Conservation (phyloP, 805 yeast species). For the Suhomyces tanzawaensis region DNA sequence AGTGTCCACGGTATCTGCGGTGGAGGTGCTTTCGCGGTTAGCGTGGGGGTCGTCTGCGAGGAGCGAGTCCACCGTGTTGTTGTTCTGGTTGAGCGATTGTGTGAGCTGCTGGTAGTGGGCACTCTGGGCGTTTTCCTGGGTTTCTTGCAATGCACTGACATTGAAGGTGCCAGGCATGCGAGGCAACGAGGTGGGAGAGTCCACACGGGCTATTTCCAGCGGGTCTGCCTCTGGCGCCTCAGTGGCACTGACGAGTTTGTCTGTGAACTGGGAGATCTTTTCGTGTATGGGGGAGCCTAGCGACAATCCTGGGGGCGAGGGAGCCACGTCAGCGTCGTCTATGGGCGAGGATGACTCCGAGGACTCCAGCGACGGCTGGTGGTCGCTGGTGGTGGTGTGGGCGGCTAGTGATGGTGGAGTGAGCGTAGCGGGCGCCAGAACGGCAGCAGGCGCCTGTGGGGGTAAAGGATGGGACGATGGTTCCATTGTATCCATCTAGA, state of each 20-base stretch:
- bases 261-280: slow-evolving; percentile 11
- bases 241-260: slow-evolving; percentile 9
- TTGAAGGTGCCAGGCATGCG: slow-evolving; percentile 46
- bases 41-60: neutral
- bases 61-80: slow-evolving; percentile 8
- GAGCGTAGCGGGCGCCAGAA: neutral
- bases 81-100: slow-evolving; percentile 5
- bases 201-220: slow-evolving; percentile 1
- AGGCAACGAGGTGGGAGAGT: slow-evolving; percentile 22
- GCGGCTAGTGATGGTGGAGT: neutral
- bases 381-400: neutral
- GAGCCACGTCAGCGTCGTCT: too few species aligned
- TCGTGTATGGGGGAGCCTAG: slow-evolving; percentile 15
- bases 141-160: slow-evolving; percentile 43
- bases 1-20: slow-evolving; percentile 5
- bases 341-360: too few species aligned
- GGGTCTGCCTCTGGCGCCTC: slow-evolving; percentile 1
- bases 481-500: neutral
- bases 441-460: neutral
- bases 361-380: neutral
- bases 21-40: slow-evolving; percentile 4
- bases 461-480: neutral
- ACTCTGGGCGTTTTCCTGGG: slow-evolving; percentile 6
- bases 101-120: slow-evolving; percentile 12
- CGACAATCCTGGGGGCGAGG: slow-evolving; percentile 1